phyloP scores from a whole-genome alignment of 2,329 filamentous ascomycete genomes.

The Trichoderma sp. region DNA sequence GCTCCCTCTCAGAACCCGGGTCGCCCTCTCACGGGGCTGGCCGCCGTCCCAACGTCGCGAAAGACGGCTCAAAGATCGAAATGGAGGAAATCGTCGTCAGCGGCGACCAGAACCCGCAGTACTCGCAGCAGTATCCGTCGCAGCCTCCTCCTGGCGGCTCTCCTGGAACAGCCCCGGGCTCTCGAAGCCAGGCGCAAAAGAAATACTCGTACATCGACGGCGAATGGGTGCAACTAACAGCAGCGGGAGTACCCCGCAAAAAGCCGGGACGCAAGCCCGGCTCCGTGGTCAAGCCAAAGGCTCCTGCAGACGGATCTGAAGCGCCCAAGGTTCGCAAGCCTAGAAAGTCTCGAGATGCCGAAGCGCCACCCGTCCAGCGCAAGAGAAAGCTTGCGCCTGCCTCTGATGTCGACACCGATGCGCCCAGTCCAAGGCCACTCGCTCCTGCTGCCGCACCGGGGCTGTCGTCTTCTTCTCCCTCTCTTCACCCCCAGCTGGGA shows the following conservation, averaged over 20 bases:
- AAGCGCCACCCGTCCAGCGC: constrained; percentile 54
- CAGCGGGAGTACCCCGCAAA: constrained; percentile 60
- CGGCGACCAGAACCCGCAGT: constrained; percentile 34
- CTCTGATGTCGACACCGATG: constrained; percentile 41
- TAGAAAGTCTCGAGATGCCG: constrained; percentile 61
- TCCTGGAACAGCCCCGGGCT: neutral
- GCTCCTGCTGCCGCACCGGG: constrained; percentile 36
- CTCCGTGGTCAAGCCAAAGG: constrained; percentile 50
- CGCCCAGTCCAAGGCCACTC: constrained; percentile 31
- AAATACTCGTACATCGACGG: constrained; percentile 41
- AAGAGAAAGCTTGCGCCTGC: constrained; percentile 54
- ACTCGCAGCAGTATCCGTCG: constrained; percentile 30
- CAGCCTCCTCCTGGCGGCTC: constrained; percentile 31
- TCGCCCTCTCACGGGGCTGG: constrained; percentile 45
- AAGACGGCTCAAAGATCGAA: constrained; percentile 30
- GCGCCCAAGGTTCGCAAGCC: constrained; percentile 53
- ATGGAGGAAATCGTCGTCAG: constrained; percentile 55
- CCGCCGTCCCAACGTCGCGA: constrained; percentile 29
- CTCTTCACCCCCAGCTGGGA: constrained; percentile 25
- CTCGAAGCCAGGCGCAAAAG: constrained; percentile 30
- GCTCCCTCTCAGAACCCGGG: constrained; percentile 50
- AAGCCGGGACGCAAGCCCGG: constrained; percentile 68
- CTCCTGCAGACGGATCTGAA: constrained; percentile 39
- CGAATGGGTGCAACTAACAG: constrained; percentile 52
- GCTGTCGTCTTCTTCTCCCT: constrained; percentile 30